Conservation (phyloP, 495 filamentous ascomycete species). For the Pseudomonodictys pantanalensis region DNA sequence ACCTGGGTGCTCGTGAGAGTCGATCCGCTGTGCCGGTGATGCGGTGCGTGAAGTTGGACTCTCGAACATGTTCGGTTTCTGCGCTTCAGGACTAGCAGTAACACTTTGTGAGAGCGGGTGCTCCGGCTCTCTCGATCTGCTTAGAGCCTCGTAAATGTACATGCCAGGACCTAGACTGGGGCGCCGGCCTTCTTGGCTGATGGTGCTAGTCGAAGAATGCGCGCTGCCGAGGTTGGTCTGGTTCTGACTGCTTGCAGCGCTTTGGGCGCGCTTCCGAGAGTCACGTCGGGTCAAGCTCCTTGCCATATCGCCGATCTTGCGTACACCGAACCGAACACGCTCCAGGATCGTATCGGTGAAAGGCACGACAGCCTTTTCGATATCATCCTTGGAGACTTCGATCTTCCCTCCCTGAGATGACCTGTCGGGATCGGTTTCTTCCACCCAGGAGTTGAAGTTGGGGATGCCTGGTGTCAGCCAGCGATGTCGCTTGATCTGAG, state of each 20-base stretch:
- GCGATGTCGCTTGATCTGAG: constrained; percentile 93
- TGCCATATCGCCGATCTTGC: constrained; percentile 46
- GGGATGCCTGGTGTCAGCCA: constrained; percentile 84
- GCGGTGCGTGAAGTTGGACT: constrained; percentile 36
- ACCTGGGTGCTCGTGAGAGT: constrained; percentile 18
- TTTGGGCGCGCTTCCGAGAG: constrained; percentile 36
- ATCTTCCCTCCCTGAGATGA: constrained; percentile 84
- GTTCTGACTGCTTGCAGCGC: constrained; percentile 34
- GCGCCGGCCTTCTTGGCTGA: constrained; percentile 57
- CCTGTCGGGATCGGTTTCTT: constrained; percentile 83
- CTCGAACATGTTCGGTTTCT: constrained; percentile 46
- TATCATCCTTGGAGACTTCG: constrained; percentile 84
- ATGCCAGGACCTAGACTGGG: constrained; percentile 73
- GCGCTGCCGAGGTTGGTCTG: constrained; percentile 25
- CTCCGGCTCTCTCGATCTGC: constrained; percentile 54
- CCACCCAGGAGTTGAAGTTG: constrained; percentile 76
- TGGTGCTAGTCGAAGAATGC: constrained; percentile 53
- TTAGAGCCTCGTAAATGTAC: constrained; percentile 54
- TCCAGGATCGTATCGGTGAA: constrained; percentile 69
- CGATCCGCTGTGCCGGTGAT: constrained; percentile 32
- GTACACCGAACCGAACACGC: constrained; percentile 63
- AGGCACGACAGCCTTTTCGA: constrained; percentile 85
- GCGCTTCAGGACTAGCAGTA: constrained; percentile 68
- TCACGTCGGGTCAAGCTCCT: constrained; percentile 30
- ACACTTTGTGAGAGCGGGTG: constrained; percentile 84